Conservation (phyloP, 1,139 yeast species). For the Yamadazyma aaseri region DNA sequence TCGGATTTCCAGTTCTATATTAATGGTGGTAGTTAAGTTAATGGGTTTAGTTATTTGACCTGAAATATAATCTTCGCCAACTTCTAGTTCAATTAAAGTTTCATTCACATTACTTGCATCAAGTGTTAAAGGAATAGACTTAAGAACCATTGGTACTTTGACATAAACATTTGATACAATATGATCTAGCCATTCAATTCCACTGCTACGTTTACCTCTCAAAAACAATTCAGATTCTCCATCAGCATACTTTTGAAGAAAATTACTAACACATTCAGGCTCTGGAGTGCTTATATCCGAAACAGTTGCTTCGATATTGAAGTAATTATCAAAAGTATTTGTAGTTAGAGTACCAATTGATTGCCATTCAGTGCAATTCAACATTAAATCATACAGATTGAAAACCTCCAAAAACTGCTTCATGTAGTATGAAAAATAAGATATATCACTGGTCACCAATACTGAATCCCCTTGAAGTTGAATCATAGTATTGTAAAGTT, state of each 20-base stretch:
- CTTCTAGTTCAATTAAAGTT: conserved; percentile 1
- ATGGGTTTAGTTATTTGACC: conserved; percentile 4
- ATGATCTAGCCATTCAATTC: conserved; percentile 13
- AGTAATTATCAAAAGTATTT: neutral
- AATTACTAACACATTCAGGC: conserved; percentile 4
- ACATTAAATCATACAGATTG: conserved; percentile 5
- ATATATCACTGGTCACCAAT: conserved; percentile 2
- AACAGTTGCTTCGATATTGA: conserved; percentile 4
- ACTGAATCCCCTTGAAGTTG: conserved; percentile 2
- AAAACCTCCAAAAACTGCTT: conserved; percentile 5
- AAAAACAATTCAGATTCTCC: conserved; percentile 1
- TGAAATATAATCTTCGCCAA: neutral
- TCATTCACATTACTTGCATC: neutral
- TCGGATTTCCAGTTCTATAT: neutral
- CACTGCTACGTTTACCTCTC: neutral
- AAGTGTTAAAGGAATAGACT: conserved; percentile 1
- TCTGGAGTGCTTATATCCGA: neutral
- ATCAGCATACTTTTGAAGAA: conserved; percentile 1
- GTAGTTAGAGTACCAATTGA: neutral
- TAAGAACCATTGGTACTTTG: conserved; percentile 5
- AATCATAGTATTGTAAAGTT: conserved; percentile 1
- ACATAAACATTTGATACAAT: conserved; percentile 10
- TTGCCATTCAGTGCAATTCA: conserved; percentile 4
- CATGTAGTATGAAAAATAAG: conserved; percentile 4
- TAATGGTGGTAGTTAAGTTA: conserved; percentile 1